phyloP scores from a whole-genome alignment of 2,329 filamentous ascomycete species.

The Verticillium dahliae region DNA sequence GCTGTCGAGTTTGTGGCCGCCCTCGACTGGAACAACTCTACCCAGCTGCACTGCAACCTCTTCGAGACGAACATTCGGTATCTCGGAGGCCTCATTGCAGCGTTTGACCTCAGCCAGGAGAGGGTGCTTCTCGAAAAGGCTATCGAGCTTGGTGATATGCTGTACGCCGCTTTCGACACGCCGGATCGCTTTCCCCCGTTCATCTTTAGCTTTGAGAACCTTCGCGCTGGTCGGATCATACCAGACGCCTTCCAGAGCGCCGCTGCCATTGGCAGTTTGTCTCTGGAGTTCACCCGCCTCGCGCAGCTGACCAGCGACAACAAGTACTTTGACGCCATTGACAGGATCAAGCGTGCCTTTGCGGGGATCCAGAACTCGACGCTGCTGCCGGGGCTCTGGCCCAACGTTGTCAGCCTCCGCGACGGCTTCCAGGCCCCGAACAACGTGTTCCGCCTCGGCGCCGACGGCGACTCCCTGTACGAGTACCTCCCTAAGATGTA shows the following conservation, averaged over 20 bases:
- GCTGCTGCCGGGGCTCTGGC: constrained; percentile 67
- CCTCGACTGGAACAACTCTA: constrained; percentile 38
- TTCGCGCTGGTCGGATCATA: constrained; percentile 6
- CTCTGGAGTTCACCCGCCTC: constrained; percentile 65
- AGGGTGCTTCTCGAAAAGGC: constrained; percentile 55
- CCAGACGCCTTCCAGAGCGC: constrained; percentile 26
- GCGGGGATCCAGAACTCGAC: constrained; percentile 60
- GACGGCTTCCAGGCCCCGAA: constrained; percentile 31
- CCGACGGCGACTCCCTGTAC: constrained; percentile 32
- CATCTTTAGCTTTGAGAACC: constrained; percentile 8
- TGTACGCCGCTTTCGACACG: constrained; percentile 63
- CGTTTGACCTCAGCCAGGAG: constrained; percentile 58
- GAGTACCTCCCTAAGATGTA: constrained; percentile 38
- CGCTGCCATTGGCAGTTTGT: constrained; percentile 55
- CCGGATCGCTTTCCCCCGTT: constrained; percentile 56
- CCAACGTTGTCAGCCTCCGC: constrained; percentile 53
- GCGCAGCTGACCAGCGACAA: constrained; percentile 66
- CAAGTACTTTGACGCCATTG: constrained; percentile 69
- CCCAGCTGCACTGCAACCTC: constrained; percentile 34
- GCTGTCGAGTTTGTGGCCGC: constrained; percentile 32
- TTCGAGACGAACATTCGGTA: constrained; percentile 70
- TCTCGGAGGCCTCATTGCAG: constrained; percentile 61
- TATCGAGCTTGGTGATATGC: constrained; percentile 54
- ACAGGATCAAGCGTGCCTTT: constrained; percentile 61
- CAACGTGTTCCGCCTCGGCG: constrained; percentile 28